Conservation (phyloP, 306 rosid genomes). For the Spatholobus suberectus region DNA sequence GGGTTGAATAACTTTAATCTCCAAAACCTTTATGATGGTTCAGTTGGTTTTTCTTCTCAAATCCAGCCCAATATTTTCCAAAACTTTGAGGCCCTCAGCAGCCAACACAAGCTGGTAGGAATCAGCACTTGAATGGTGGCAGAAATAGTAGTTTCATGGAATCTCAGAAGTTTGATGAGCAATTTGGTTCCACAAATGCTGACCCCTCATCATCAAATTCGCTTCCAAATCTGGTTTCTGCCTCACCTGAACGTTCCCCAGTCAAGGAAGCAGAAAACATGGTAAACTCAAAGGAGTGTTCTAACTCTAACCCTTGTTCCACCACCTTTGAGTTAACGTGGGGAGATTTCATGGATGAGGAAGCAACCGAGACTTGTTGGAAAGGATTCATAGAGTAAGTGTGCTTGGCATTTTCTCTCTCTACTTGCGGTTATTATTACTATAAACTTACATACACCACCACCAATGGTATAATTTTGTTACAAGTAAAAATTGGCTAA, state of each 20-base stretch:
- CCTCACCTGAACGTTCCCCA: constrained; percentile 51
- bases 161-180: constrained; percentile 3
- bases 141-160: background rate
- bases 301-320: constrained; percentile 34
- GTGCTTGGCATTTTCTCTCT: background rate
- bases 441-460: background rate
- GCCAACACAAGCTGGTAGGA: background rate
- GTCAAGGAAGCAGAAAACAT: constrained; percentile 31
- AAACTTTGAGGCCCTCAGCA: constrained; percentile 38
- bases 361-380: constrained; percentile 61
- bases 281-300: constrained; percentile 27
- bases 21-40: constrained; percentile 34
- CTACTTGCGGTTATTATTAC: background rate
- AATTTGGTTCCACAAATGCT: constrained; percentile 21
- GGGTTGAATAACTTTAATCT: constrained; percentile 41
- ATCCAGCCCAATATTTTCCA: constrained; percentile 40
- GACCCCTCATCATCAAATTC: constrained; percentile 28
- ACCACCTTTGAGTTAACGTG: constrained; percentile 51
- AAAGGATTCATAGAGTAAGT: constrained; percentile 54
- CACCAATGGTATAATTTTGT: no score
- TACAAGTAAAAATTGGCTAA: no score
- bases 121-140: no score
- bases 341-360: constrained; percentile 61
- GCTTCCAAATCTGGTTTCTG: constrained; percentile 60
- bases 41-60: constrained; percentile 50